Evolutionary conservation across 176 grass and related monocot species (phyloP), one percentile per base, ranked within the genome.

Genomic region (Zoysia pacifica): DNA sequence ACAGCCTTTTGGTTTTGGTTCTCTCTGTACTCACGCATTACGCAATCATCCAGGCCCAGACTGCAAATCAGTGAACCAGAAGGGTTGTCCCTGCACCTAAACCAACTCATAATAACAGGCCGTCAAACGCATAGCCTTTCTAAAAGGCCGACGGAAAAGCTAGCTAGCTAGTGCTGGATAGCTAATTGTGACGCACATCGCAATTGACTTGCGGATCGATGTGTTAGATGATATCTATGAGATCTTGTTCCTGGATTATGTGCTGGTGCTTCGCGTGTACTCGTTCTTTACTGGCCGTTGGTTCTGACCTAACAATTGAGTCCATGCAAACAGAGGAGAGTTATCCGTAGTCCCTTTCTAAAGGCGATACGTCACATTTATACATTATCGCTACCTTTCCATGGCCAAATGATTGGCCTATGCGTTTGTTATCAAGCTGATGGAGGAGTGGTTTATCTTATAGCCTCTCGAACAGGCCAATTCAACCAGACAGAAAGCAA

Each of bases 391-490:
- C 5, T 56, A 62, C 83, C 85, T 89, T 85, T 82, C 42, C 52
- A 63, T 78, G 83, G 67, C 87, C 79, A 86, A 89, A 89, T 89
- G 87, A 86, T 89, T 89, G 83, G 46, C 52, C 79, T 67, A 5
- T 54, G 54, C 79, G 41, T 82, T 81, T 78, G 52, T 48, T 86
- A 63, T 78, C 67, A 67, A n/a, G 14, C 50, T 81, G 36, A 59
- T 72, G 87, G 78, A 39, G 61, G 77, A 72, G 82, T 67, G 44
- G 72, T 85, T 85, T 62, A 45, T 78, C 52, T 13, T 58, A 13
- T 69, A 60, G 58, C 77, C 58, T 72, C 87, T 71, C 56, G 69
- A 55, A 66, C 44, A 73, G 60, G 78, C 51, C 78, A 73, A 78
- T 78, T 61, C 83, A 73, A 74, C 83, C 69, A 62, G 83, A 86